Evolutionary conservation across 306 rosid species (phyloP).

Genomic region (Parietaria judaica): DNA sequence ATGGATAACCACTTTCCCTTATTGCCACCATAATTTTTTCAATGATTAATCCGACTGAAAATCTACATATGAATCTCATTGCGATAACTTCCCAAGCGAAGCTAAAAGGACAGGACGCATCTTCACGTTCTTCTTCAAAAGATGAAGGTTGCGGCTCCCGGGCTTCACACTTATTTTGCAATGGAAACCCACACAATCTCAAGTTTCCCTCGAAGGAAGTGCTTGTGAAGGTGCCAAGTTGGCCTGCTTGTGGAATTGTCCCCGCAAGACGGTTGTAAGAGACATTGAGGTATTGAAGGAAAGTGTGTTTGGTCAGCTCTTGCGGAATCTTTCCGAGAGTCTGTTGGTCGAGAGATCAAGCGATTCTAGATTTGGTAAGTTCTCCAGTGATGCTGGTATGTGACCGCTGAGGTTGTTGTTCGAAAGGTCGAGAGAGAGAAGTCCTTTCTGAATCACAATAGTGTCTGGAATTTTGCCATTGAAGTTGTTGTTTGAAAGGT

Average conservation of each 20-base stretch:
- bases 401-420: conserved; percentile 1
- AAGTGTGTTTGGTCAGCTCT: background rate
- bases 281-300: conserved; percentile 10
- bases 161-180: conserved; percentile 1
- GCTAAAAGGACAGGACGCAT: background rate
- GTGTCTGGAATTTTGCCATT: conserved; percentile 7
- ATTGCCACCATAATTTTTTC: too few relatives aligned
- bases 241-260: conserved; percentile 3
- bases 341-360: conserved; percentile 11
- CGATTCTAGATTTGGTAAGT: conserved; percentile 4
- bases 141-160: background rate
- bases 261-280: conserved; percentile 3
- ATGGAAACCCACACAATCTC: conserved; percentile 10
- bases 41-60: conserved; percentile 2
- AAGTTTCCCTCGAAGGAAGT: conserved; percentile 7
- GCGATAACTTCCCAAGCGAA: background rate
- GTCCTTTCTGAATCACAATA: conserved; percentile 2
- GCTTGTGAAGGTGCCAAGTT: conserved; percentile 10
- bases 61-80: background rate
- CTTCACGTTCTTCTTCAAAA: background rate
- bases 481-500: conserved; percentile 10
- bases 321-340: conserved; percentile 15
- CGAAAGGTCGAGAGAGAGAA: conserved; percentile 4
- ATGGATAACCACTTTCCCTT: too few relatives aligned
- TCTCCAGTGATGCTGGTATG: conserved; percentile 11